phyloP scores from a whole-genome alignment of 805 yeast species.

The Metschnikowia amazonensis region DNA sequence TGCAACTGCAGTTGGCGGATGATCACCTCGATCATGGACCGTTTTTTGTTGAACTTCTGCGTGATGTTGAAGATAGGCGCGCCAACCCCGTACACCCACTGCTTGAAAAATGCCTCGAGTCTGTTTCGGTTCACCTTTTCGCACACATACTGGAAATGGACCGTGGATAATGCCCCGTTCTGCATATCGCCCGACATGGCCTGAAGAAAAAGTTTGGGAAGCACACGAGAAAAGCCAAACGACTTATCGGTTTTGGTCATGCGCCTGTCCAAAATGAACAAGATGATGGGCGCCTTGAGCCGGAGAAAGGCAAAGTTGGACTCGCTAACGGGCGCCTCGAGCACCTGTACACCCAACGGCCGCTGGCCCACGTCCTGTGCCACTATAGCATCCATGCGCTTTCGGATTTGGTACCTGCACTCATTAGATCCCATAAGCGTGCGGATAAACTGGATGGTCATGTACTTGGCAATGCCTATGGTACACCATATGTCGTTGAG shows the following conservation, averaged over 20 bases:
- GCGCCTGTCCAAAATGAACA: slow-evolving; percentile 79
- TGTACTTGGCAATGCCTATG: slow-evolving; percentile 76
- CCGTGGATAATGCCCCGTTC: slow-evolving; percentile 71
- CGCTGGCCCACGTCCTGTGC: slow-evolving; percentile 72
- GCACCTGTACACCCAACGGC: slow-evolving; percentile 72
- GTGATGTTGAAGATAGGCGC: slow-evolving; percentile 85
- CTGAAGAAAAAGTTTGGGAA: slow-evolving; percentile 87
- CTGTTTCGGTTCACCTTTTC: slow-evolving; percentile 89
- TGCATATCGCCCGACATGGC: slow-evolving; percentile 93
- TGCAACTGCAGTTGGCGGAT: slow-evolving; percentile 83
- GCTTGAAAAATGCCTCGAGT: slow-evolving; percentile 78
- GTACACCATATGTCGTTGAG: slow-evolving; percentile 87
- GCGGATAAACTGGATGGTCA: slow-evolving; percentile 69
- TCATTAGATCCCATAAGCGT: slow-evolving; percentile 81
- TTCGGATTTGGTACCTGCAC: slow-evolving; percentile 64
- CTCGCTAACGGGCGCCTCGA: slow-evolving; percentile 59
- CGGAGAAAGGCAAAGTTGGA: slow-evolving; percentile 64
- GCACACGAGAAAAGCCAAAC: slow-evolving; percentile 84
- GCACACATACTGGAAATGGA: slow-evolving; percentile 88
- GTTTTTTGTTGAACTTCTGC: slow-evolving; percentile 88
- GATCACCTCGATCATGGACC: slow-evolving; percentile 92
- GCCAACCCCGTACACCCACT: slow-evolving; percentile 90
- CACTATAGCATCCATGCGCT: slow-evolving; percentile 59
- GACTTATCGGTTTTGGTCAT: slow-evolving; percentile 96
- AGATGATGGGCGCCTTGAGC: slow-evolving; percentile 80